A percentile compares a stretch with the other conserved stretches of the same genome.
Evolutionary conservation across 1,284 basidiomycete species (phyloP).

Genomic region (Polyporus tsugae): DNA sequence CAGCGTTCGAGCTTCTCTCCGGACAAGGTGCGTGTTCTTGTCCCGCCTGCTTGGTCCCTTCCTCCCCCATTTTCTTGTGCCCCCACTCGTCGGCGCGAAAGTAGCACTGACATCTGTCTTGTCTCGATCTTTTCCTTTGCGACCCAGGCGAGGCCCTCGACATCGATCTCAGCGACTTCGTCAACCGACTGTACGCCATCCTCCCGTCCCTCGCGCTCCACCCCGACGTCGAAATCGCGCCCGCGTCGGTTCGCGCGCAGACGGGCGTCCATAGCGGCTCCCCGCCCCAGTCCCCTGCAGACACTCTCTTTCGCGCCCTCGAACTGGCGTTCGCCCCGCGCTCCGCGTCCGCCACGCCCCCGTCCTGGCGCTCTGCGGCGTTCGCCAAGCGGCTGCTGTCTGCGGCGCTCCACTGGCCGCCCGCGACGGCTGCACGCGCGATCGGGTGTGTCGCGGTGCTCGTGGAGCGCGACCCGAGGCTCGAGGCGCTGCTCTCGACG

Average conservation of each 20-base stretch:
- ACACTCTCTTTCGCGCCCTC: constrained; percentile 89
- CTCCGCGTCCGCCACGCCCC: constrained; percentile 59
- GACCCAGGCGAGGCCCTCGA: constrained; percentile 89
- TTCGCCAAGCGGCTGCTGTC: constrained; percentile 92
- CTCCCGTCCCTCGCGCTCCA: constrained; percentile 68
- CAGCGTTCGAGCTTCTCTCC: constrained; percentile 94
- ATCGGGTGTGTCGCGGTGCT: constrained; percentile 79
- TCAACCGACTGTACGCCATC: constrained; percentile 78
- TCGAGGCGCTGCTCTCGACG: constrained; percentile 86
- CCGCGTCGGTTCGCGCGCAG: constrained; percentile 36
- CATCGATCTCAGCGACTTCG: constrained; percentile 93
- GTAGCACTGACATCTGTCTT: neutral
- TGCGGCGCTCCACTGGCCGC: constrained; percentile 83
- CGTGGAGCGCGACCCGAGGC: constrained; percentile 78
- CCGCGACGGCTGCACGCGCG: constrained; percentile 68
- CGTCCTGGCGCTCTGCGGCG: constrained; percentile 86
- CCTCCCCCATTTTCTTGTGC: constrained; percentile 9
- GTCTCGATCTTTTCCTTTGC: neutral
- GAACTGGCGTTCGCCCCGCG: constrained; percentile 80
- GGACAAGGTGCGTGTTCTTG: constrained; percentile 81
- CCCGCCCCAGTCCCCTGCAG: constrained; percentile 53
- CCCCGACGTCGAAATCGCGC: constrained; percentile 56
- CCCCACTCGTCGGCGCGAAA: neutral
- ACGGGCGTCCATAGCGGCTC: constrained; percentile 38
- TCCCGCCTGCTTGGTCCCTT: constrained; percentile 7